Conservation (phyloP, 345 rosid species). For the Sisymbrium altissimum region DNA sequence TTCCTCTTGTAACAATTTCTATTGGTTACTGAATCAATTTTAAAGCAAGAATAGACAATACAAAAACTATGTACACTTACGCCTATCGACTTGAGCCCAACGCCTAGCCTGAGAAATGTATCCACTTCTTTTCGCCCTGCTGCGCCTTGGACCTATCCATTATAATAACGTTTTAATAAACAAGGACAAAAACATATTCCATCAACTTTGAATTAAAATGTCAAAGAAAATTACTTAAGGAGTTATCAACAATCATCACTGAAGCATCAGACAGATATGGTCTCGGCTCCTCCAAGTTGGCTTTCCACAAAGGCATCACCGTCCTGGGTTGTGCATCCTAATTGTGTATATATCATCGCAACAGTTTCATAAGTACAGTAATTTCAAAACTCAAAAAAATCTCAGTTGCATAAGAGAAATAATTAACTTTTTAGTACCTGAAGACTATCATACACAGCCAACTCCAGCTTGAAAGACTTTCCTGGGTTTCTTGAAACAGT, state of each 20-base stretch:
- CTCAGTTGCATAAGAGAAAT: not conserved
- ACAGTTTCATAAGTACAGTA: not conserved
- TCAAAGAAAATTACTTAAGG: slow-evolving; percentile 53
- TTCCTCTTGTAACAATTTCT: not conserved
- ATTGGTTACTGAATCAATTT: not conserved
- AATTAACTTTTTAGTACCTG: slow-evolving; percentile 46
- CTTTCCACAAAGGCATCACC: slow-evolving; percentile 76
- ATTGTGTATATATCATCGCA: slow-evolving; percentile 5
- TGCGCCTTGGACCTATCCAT: slow-evolving; percentile 68
- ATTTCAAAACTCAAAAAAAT: not conserved
- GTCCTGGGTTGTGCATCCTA: slow-evolving; percentile 89
- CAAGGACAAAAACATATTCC: not conserved
- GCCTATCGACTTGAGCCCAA: slow-evolving; percentile 62
- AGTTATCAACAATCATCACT: slow-evolving; percentile 60
- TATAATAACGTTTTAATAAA: slow-evolving; percentile 42
- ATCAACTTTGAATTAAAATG: not conserved
- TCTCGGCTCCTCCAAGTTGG: slow-evolving; percentile 75
- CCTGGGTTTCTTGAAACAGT: slow-evolving; percentile 60
- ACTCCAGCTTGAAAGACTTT: slow-evolving; percentile 78
- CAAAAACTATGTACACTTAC: slow-evolving; percentile 43
- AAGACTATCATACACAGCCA: slow-evolving; percentile 65
- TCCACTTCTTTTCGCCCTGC: slow-evolving; percentile 49
- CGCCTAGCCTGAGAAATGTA: slow-evolving; percentile 48
- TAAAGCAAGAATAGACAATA: not conserved
- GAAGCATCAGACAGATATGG: slow-evolving; percentile 66